These are phyloP conservation scores for Colletotrichum acutatum DNA, from an alignment of 2,329 filamentous ascomycete genomes.

Conservation along the genomic window DNA sequence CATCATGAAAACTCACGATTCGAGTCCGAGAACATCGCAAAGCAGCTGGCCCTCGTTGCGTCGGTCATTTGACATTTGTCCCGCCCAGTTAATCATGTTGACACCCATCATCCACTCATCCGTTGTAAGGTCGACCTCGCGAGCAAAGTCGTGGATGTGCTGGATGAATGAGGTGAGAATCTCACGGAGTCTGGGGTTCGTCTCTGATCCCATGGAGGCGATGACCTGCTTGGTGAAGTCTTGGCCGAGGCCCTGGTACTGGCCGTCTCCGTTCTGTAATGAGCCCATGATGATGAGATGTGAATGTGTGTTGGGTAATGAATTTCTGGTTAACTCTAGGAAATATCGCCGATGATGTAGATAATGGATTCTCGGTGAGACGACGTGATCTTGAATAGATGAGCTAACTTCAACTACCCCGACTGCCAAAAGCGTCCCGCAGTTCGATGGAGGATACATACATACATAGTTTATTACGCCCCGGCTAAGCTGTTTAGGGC, in stretches of 20 bases:
- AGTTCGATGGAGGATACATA: not conserved
- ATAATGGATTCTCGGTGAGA: not conserved
- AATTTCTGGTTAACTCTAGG: not conserved
- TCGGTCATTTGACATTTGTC: conserved; percentile 74
- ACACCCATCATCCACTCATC: conserved; percentile 83
- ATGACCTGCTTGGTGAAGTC: conserved; percentile 80
- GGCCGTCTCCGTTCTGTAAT: conserved; percentile 21
- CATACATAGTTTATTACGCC: too few species aligned
- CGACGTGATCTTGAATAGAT: not conserved
- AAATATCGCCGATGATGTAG: too few species aligned
- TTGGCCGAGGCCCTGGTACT: conserved; percentile 43
- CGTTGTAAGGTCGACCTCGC: conserved; percentile 82
- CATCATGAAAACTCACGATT: conserved; percentile 61
- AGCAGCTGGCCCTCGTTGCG: conserved; percentile 81
- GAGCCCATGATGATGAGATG: conserved; percentile 23
- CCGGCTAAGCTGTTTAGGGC: too few species aligned
- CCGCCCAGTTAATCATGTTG: conserved; percentile 67
- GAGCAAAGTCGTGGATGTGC: conserved; percentile 84
- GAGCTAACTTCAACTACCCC: not conserved
- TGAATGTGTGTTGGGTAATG: not conserved
- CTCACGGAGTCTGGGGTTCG: conserved; percentile 73
- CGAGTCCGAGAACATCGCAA: conserved; percentile 79
- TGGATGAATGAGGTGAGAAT: conserved; percentile 75
- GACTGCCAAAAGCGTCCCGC: not conserved
- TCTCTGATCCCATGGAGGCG: conserved; percentile 78